Conservation (phyloP, 371 early-diverging fungal species). For the Massospora cicadina region DNA sequence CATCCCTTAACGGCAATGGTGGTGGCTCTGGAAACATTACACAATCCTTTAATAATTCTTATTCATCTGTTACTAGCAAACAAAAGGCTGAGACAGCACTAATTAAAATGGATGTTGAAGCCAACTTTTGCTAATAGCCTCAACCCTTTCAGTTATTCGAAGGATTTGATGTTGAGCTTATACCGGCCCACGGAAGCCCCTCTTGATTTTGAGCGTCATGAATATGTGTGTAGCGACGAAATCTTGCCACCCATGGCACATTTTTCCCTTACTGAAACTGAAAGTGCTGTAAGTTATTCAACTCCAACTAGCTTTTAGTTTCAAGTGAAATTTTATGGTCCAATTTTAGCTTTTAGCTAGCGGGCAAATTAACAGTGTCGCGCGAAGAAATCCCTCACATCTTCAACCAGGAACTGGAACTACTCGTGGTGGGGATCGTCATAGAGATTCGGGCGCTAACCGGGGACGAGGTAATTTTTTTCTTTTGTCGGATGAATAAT, state of each 20-base stretch:
- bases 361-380: constrained; percentile 32
- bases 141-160: constrained; percentile 52
- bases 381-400: constrained; percentile 21
- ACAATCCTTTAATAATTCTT: not conserved
- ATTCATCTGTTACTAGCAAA: constrained; percentile 12
- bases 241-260: constrained; percentile 41
- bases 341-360: constrained; percentile 21
- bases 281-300: constrained; percentile 34
- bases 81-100: constrained; percentile 14
- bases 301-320: too few relatives aligned
- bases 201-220: constrained; percentile 47
- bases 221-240: constrained; percentile 46
- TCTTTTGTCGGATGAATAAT: not conserved
- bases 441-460: constrained; percentile 3
- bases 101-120: constrained; percentile 3
- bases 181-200: constrained; percentile 36
- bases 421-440: constrained; percentile 6
- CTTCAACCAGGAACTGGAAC: constrained; percentile 4
- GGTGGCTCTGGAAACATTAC: constrained; percentile 1
- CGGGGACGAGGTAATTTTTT: not conserved
- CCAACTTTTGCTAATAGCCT: constrained; percentile 14
- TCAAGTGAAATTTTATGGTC: too few relatives aligned
- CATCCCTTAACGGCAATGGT: constrained; percentile 7
- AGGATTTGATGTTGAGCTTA: constrained; percentile 58
- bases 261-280: constrained; percentile 36